These are phyloP conservation scores for Balamuthia mandrillaris DNA, from an alignment of 208 protist genomes.

Conservation along the genomic window DNA sequence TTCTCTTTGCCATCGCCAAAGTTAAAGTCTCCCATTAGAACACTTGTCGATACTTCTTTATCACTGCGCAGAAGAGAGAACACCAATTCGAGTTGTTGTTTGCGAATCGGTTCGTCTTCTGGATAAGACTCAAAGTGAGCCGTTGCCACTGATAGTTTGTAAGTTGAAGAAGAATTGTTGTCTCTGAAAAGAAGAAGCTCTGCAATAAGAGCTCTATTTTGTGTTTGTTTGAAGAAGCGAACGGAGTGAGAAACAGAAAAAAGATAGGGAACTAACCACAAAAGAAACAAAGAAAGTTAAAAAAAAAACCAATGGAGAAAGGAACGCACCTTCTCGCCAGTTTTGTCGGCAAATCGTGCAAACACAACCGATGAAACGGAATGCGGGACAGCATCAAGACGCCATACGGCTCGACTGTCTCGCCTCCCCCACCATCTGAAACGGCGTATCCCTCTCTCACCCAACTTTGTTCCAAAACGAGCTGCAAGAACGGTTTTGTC, in stretches of 20 bases:
- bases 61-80: background rate
- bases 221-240: too few relatives aligned
- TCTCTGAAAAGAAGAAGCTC: too few relatives aligned
- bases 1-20: background rate
- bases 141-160: background rate
- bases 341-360: background rate
- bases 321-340: background rate
- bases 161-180: too few relatives aligned
- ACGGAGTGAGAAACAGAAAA: too few relatives aligned
- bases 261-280: too few relatives aligned
- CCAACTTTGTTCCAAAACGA: slow-evolving; percentile 19
- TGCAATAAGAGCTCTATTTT: too few relatives aligned
- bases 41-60: background rate
- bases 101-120: background rate
- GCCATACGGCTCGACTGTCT: background rate
- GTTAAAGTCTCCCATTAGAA: background rate
- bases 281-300: too few relatives aligned
- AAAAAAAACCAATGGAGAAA: too few relatives aligned
- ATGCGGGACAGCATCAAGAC: slow-evolving; percentile 20
- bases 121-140: background rate
- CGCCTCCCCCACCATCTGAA: background rate
- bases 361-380: background rate
- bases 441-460: slow-evolving; percentile 2
- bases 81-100: background rate
- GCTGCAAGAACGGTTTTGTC: background rate